Evolutionary conservation across 129 eudicot species (phyloP).

Genomic region (Flaveria bidentis): DNA sequence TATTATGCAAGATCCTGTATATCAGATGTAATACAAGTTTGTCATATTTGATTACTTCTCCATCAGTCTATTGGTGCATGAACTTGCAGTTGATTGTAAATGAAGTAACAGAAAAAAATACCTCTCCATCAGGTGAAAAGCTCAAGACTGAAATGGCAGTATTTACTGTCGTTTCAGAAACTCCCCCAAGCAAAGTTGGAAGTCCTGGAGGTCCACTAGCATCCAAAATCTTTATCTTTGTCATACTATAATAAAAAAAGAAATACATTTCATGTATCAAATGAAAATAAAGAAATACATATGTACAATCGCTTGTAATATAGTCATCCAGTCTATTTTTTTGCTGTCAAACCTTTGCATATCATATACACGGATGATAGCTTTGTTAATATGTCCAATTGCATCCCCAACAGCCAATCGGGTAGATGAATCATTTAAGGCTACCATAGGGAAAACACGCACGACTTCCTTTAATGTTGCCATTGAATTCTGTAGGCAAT

Average conservation of each 20-base stretch:
- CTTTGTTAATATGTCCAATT: slow-evolving; percentile 65
- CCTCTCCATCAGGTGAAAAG: slow-evolving; percentile 99
- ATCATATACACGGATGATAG: slow-evolving; percentile 80
- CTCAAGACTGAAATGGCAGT: slow-evolving; percentile 86
- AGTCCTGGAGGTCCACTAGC: slow-evolving; percentile 99
- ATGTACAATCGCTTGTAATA: neutral
- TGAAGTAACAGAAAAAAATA: slow-evolving; percentile 24
- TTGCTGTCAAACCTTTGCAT: slow-evolving; percentile 65
- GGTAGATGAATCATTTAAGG: slow-evolving; percentile 73
- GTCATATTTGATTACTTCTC: neutral
- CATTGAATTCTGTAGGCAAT: slow-evolving; percentile 79
- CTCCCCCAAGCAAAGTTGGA: slow-evolving; percentile 80
- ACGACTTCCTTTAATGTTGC: slow-evolving; percentile 72
- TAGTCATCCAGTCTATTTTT: neutral
- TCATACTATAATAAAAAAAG: slow-evolving; percentile 53
- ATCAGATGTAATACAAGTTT: slow-evolving; percentile 1
- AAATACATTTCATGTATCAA: slow-evolving; percentile 15
- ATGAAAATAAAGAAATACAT: neutral
- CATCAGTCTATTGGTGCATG: neutral
- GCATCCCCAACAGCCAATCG: slow-evolving; percentile 98
- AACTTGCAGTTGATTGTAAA: neutral
- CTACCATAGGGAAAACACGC: slow-evolving; percentile 89
- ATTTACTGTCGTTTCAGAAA: slow-evolving; percentile 53
- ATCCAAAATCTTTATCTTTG: slow-evolving; percentile 83
- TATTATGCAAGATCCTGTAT: neutral